Base-by-base conservation (phyloP, 441 rosid species). In the Pelargonium fulgidum region DNA sequence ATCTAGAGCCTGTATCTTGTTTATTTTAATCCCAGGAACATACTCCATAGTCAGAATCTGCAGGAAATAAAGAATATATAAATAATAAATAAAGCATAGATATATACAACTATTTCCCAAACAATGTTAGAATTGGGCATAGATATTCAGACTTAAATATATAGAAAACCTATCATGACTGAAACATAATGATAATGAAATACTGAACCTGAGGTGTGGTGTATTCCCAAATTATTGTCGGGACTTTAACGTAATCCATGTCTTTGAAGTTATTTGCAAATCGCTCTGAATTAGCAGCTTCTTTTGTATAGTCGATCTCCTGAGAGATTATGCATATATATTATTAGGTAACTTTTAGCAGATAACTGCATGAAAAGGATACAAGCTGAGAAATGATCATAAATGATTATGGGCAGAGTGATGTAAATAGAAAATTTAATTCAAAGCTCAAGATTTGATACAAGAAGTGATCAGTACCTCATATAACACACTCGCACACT, bases 1-100 rank as follows among this genome's bases (percentile, higher is more conserved):
- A 85, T 94, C 99, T 73, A 94, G 73, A 68, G 97, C 96, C 79
- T 89, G 79, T 79, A 84, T 86, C 74, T 86, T 92, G 85, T 92
- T 92, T 74, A 94, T 92, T 83, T 92, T 94, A 70, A 94, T 94
- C 72, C 99, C 99, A 9, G 99, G 99, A 72, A 94, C 99, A 82
- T 94, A 90, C 79, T 94, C 99, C 98, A 94, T 90, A 65, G 98
- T 89, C 79, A 94, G 79, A 77, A 92, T 77, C 98, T 94, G 66
- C 76, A 85, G 64, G 7, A 70, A n/a, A 26, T 71, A 72, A 66
- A 12, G 66, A 63, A 69, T 20, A 36, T 71, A 62, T 24, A 52
- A 67, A 19, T 66, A 8, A 66, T 1, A 41, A 20, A 62, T 39
- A 61, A 54, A 33, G 44, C 33, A 44, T 11, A 54, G 63, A 52